Conservation (phyloP, 2,329 filamentous ascomycete species). For the Penicillium nordicum region DNA sequence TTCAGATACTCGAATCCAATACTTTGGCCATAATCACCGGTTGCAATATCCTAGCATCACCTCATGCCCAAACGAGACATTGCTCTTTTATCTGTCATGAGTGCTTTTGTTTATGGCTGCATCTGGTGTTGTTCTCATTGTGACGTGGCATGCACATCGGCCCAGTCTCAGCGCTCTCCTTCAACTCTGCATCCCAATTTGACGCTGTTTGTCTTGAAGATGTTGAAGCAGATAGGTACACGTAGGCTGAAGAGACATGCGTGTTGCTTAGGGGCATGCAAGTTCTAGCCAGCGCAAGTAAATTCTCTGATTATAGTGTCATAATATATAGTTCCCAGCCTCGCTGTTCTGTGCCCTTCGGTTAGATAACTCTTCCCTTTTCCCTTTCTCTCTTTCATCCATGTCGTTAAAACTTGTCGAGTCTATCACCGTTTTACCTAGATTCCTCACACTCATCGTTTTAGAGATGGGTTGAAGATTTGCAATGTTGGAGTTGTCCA, state of each 20-base stretch:
- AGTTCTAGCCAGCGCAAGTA: constrained; percentile 10
- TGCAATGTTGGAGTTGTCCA: background rate
- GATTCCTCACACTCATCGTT: background rate
- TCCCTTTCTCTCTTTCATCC: background rate
- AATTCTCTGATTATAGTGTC: constrained; percentile 7
- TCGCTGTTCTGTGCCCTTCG: background rate
- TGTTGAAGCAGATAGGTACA: constrained; percentile 26
- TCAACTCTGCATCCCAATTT: constrained; percentile 15
- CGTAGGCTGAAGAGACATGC: constrained; percentile 24
- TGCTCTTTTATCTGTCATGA: background rate
- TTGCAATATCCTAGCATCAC: constrained; percentile 11
- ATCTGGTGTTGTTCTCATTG: constrained; percentile 24
- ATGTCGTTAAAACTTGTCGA: background rate
- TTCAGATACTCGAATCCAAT: constrained; percentile 31
- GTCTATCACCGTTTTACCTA: background rate
- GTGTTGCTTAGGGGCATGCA: constrained; percentile 10
- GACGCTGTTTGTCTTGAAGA: constrained; percentile 16
- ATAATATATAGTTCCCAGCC: constrained; percentile 14
- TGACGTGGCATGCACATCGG: constrained; percentile 36
- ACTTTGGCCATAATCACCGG: constrained; percentile 19
- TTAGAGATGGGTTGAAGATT: background rate
- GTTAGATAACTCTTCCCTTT: too few species aligned
- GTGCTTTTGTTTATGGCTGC: constrained; percentile 20
- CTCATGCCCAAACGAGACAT: background rate
- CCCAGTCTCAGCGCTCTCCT: constrained; percentile 23